Evolutionary conservation across 2,329 filamentous ascomycete genomes (phyloP).

Genomic region (Fusarium tjaetaba): DNA sequence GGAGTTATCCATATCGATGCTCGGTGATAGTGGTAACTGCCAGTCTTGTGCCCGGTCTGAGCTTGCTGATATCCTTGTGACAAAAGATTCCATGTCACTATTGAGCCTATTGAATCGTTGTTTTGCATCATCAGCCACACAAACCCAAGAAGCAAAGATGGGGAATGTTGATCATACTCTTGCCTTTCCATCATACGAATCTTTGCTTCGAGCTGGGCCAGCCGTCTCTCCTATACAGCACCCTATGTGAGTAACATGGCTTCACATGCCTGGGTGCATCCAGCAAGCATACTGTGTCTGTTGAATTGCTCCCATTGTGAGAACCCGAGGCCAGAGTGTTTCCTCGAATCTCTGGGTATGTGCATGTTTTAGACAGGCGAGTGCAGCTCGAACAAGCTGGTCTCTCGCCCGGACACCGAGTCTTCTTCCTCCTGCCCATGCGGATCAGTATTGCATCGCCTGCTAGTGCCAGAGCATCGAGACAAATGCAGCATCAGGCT

Average conservation of each 20-base stretch:
- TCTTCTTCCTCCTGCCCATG: neutral
- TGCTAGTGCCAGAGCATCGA: rapidly evolving
- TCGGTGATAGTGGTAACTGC: neutral
- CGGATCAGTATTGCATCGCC: neutral
- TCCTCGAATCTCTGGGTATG: neutral
- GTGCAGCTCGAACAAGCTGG: neutral
- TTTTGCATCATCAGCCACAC: too few species aligned
- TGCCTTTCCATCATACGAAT: neutral
- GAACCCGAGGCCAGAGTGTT: neutral
- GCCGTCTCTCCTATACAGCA: neutral
- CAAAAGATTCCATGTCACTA: neutral
- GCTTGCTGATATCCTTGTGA: neutral
- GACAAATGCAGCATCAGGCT: rapidly evolving
- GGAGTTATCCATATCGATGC: neutral
- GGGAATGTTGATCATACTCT: neutral
- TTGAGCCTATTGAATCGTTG: neutral
- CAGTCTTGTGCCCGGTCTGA: neutral
- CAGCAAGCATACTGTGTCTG: neutral
- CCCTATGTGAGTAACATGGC: neutral
- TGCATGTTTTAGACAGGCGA: neutral
- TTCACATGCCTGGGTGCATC: neutral
- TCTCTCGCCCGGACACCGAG: neutral
- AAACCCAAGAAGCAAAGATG: too few species aligned
- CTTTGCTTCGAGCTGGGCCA: neutral
- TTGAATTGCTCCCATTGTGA: neutral